Percentiles rank a stretch among this genome's conserved stretches.
phyloP scores from a whole-genome alignment of 1,284 basidiomycete genomes.

The Ceratobasidium papillatum region DNA sequence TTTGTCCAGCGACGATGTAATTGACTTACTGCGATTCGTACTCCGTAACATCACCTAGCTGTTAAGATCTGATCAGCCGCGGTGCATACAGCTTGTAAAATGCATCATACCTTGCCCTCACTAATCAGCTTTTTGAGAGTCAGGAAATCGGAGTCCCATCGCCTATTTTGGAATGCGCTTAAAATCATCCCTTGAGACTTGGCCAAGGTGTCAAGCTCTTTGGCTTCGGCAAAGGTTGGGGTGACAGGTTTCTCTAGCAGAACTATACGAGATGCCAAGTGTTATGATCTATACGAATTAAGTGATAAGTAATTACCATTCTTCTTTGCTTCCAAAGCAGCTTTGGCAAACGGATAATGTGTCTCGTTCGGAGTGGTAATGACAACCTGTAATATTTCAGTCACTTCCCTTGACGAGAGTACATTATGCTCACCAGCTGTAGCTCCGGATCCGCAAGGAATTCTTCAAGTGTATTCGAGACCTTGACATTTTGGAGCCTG shows the following conservation, averaged over 20 bases:
- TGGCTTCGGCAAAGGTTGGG: conserved; percentile 69
- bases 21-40: conserved; percentile 74
- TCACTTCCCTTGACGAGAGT: background rate
- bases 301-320: conserved; percentile 62
- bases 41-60: conserved; percentile 71
- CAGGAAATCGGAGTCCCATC: conserved; percentile 86
- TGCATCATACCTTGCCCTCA: conserved; percentile 57
- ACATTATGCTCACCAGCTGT: conserved; percentile 45
- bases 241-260: conserved; percentile 88
- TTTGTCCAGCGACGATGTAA: background rate
- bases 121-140: conserved; percentile 72
- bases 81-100: conserved; percentile 55
- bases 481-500: conserved; percentile 45
- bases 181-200: conserved; percentile 63
- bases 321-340: conserved; percentile 60
- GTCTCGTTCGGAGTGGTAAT: conserved; percentile 83
- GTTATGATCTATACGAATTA: background rate
- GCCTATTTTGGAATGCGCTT: conserved; percentile 81
- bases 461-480: conserved; percentile 53
- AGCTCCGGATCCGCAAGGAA: conserved; percentile 53
- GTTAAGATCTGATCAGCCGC: background rate
- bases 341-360: conserved; percentile 67
- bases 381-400: conserved; percentile 55
- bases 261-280: conserved; percentile 53
- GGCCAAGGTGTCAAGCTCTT: conserved; percentile 72